Base-by-base conservation (phyloP, 495 filamentous ascomycete species). In the Aspergillus bridgeri region DNA sequence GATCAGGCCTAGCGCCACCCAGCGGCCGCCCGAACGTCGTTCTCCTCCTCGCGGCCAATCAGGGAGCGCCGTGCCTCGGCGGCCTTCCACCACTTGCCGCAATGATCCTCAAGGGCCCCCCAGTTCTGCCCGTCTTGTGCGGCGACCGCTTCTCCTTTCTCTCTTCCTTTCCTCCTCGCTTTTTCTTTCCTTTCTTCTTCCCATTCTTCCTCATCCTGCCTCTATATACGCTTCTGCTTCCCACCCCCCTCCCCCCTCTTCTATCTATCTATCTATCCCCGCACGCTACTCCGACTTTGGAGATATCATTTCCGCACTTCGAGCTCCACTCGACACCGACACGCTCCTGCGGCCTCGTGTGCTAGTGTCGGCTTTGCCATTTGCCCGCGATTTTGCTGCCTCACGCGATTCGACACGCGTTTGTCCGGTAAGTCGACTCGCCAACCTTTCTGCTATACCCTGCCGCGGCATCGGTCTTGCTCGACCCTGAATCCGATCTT, bases 1-100 rank as follows among this genome's bases (percentile, higher is more conserved):
- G 25, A 68, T 59, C 51, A 11, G 51, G 61, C 24, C 48, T 60
- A 65, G 60, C 56, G 53, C 48, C 52, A 48, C 42, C 58, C 51
- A 56, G 63, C 63, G 67, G 67, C 64, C 67, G 65, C 63, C 60
- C 61, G 62, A 59, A 56, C 56, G 43, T 21, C 56, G 47, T 73
- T 68, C 72, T 75, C 75, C 75, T 76, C 71, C 60, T 72, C 72
- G 71, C 63, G 60, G 33, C 75, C 75, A 79, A 79, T 79, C 70
- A 79, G 21, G 50, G 42, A 19, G 58, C 60, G 50, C 57, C 42
- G 50, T 65, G 63, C 51, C 55, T 65, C 63, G 62, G 65, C 59
- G 64, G 63, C 60, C 60, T 63, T 59, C 62, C 56, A 51, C 54
- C 52, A 56, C 56, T 60, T 61, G 56, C 60, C 56, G 59, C 55